phyloP scores from a whole-genome alignment of 1,139 yeast species.

The Schwanniomyces etchellsii region DNA sequence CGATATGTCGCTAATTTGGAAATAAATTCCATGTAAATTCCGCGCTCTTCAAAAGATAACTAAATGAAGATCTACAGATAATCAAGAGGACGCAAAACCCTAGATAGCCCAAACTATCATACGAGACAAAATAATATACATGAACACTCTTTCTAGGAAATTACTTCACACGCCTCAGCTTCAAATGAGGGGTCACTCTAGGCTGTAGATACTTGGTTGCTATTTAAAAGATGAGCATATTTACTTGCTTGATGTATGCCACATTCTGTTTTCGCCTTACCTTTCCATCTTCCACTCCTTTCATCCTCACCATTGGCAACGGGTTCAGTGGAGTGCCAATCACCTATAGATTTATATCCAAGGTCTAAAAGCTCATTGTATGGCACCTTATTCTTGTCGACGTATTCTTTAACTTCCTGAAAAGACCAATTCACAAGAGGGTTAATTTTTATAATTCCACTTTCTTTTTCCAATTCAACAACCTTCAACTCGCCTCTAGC shows the following conservation, averaged over 20 bases:
- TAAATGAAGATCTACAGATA: too few relatives aligned
- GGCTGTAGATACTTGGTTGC: too few relatives aligned
- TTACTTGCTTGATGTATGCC: slow-evolving; percentile 84
- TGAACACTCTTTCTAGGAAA: too few relatives aligned
- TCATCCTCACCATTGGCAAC: slow-evolving; percentile 92
- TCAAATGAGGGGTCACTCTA: too few relatives aligned
- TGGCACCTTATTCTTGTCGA: slow-evolving; percentile 70
- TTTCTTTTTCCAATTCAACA: slow-evolving; percentile 65
- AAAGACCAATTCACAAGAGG: slow-evolving; percentile 88
- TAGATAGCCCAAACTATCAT: too few relatives aligned
- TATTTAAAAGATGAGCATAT: slow-evolving; percentile 59
- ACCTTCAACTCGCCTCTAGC: slow-evolving; percentile 69
- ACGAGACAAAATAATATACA: too few relatives aligned
- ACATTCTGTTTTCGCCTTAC: slow-evolving; percentile 88
- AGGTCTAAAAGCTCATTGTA: slow-evolving; percentile 77
- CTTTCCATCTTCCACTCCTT: slow-evolving; percentile 96
- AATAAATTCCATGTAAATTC: too few relatives aligned
- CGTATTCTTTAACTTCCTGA: slow-evolving; percentile 60
- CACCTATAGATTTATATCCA: slow-evolving; percentile 92
- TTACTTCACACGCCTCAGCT: too few relatives aligned
- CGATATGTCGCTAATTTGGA: too few relatives aligned
- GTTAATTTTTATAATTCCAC: slow-evolving; percentile 76
- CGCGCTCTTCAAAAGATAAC: too few relatives aligned
- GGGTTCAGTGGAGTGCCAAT: slow-evolving; percentile 91
- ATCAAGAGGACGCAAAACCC: too few relatives aligned